Evolutionary conservation across 2,329 filamentous ascomycete genomes (phyloP).

Genomic region (Alternaria brassicae): DNA sequence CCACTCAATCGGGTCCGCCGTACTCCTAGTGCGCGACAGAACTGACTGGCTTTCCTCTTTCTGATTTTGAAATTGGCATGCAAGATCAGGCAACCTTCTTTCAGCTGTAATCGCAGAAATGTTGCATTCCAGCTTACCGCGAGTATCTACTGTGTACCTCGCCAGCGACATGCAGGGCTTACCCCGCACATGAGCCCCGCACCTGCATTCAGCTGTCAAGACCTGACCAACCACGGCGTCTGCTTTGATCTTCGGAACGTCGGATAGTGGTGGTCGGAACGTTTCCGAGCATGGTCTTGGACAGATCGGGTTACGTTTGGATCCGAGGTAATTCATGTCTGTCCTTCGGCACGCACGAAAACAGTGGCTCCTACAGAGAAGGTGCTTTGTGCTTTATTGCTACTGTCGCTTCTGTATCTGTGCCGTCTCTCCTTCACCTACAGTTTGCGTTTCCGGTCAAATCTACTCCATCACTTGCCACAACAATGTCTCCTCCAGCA

Average conservation of each 20-base stretch:
- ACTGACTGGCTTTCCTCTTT: background rate
- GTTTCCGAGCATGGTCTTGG: background rate
- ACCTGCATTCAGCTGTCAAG: background rate
- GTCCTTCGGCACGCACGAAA: background rate
- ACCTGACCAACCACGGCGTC: slow-evolving; percentile 3
- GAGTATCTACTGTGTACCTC: no score
- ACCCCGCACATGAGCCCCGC: background rate
- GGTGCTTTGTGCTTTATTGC: background rate
- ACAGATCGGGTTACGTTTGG: background rate
- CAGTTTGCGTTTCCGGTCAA: background rate
- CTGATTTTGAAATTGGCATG: background rate
- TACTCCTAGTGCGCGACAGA: background rate
- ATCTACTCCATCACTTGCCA: background rate
- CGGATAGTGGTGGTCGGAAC: background rate
- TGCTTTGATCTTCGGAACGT: background rate
- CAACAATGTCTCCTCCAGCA: slow-evolving; percentile 39
- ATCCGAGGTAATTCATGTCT: slow-evolving; percentile 5
- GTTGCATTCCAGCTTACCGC: background rate
- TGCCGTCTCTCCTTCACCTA: background rate
- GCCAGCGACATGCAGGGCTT: background rate
- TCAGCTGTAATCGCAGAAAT: background rate
- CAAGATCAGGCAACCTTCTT: background rate
- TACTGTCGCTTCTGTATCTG: background rate
- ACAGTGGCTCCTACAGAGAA: background rate
- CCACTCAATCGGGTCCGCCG: slow-evolving; percentile 2